Base-by-base conservation (phyloP, 306 rosid species). In the Vigna angularis region DNA sequence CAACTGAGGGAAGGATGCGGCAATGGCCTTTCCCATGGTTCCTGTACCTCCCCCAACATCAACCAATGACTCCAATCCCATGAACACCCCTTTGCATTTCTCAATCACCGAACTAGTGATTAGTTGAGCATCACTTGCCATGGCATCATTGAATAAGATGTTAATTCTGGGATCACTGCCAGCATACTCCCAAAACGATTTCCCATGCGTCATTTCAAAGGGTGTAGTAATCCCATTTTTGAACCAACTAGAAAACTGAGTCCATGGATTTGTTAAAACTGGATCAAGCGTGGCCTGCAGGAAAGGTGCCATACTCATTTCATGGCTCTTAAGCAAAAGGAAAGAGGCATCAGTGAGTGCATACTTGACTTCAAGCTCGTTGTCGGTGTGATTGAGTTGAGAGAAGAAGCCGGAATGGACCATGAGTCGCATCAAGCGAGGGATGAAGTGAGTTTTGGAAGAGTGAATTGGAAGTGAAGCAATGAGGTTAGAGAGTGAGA, bases 1-100 rank as follows among this genome's bases (percentile, higher is more conserved):
- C 17, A 71, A 0, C 5, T 50, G 15, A 15, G 83, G 65, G 34
- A 79, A 79, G 7, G 67, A 62, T 52, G 55, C 44, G 0, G 74
- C 83, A 52, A 80, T 38, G 7, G 74, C 69, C 11, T 44, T 72
- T 64, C 73, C 73, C 66, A 79, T 2, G 18, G 57, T 26, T 24
- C 83, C 78, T 5, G 79, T 80, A 28, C 83, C 79, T 72, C 79
- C 83, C 7, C 83, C 83, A 73, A 80, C 79, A 64, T 80, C 83
- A 51, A 80, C 79, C 74, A 72, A 62, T 53, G 83, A 40, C 4
- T 64, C 69, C 18, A 64, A 72, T 13, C 74, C 74, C 4, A 12
- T 5, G 20, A 80, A 73, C 42, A 65, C 61, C 5, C 0, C 59
- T 2, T 40, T 44, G 17, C 68, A 72, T 7, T 53, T 80, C 36